A percentile compares a stretch with the other conserved stretches of the same genome.
phyloP scores from a whole-genome alignment of 176 grass and related monocot genomes.

The Miscanthus lutarioriparius region DNA sequence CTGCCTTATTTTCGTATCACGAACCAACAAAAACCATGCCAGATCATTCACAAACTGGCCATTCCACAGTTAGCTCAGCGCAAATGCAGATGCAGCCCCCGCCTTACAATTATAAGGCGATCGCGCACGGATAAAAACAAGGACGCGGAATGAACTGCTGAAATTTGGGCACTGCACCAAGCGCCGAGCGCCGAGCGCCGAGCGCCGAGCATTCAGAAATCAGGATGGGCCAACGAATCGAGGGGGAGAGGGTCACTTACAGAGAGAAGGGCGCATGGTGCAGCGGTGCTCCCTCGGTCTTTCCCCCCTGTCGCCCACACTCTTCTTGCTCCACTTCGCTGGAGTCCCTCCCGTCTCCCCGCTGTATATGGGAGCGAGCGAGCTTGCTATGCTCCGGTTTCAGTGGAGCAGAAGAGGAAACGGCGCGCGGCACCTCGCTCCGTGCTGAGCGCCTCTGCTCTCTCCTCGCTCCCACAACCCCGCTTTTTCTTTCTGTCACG shows the following conservation, averaged over 20 bases:
- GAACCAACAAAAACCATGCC: background rate
- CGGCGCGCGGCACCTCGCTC: background rate
- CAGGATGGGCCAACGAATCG: background rate
- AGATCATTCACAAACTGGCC: background rate
- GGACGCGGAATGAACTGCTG: background rate
- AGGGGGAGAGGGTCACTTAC: conserved; percentile 15
- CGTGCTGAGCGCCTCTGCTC: background rate
- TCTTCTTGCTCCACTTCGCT: background rate
- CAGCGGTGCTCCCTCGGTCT: background rate
- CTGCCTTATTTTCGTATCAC: background rate
- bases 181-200: background rate
- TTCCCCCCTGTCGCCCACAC: background rate
- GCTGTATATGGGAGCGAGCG: background rate
- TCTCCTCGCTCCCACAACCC: background rate
- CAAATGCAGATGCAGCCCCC: background rate
- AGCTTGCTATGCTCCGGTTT: conserved; percentile 17
- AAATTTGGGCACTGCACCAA: background rate
- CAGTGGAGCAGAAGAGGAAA: background rate
- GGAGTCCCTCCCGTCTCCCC: background rate
- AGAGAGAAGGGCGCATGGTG: conserved; percentile 35
- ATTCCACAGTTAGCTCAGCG: background rate
- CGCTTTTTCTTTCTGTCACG: conserved; percentile 20
- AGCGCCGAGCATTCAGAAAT: background rate
- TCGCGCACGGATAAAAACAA: background rate
- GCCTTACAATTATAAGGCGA: background rate